These are phyloP conservation scores for Phascolomyces articulosus DNA, from an alignment of 371 early-diverging fungal genomes.

Conservation along the genomic window DNA sequence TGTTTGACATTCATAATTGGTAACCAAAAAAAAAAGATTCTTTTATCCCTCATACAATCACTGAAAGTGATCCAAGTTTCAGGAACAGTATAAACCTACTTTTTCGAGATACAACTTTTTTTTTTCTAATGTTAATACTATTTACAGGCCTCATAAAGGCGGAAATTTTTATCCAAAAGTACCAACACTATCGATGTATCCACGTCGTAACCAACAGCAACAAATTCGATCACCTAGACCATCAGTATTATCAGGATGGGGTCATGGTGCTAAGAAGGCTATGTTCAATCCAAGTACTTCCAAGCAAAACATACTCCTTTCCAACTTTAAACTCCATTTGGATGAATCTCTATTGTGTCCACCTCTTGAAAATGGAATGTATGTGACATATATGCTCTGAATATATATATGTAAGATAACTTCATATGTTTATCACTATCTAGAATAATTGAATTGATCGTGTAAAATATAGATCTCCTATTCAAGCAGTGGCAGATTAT, in stretches of 20 bases:
- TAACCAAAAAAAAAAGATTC: too few species aligned
- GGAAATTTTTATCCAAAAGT: slow-evolving; percentile 56
- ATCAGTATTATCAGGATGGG: slow-evolving; percentile 48
- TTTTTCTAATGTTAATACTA: too few species aligned
- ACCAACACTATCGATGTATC: slow-evolving; percentile 48
- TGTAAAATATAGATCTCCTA: slow-evolving; percentile 21
- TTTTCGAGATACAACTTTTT: too few species aligned
- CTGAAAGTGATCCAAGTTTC: neutral
- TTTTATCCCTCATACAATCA: neutral
- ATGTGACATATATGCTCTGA: too few species aligned
- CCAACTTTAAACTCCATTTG: slow-evolving; percentile 58
- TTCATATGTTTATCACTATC: too few species aligned
- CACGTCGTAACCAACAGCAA: slow-evolving; percentile 14
- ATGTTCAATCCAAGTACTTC: slow-evolving; percentile 51
- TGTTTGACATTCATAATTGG: slow-evolving; percentile 62
- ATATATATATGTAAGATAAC: too few species aligned
- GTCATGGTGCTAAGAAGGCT: slow-evolving; percentile 53
- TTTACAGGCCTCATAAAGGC: slow-evolving; percentile 52
- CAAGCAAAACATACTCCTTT: slow-evolving; percentile 52
- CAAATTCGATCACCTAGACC: too few species aligned
- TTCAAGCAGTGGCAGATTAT: slow-evolving; percentile 44
- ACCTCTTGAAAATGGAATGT: slow-evolving; percentile 39
- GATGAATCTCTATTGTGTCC: slow-evolving; percentile 48
- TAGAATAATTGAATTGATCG: neutral
- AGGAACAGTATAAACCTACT: too few species aligned